Base-by-base conservation (phyloP, 352 stramenopile genomes). In the Halophytophthora batemanensis region DNA sequence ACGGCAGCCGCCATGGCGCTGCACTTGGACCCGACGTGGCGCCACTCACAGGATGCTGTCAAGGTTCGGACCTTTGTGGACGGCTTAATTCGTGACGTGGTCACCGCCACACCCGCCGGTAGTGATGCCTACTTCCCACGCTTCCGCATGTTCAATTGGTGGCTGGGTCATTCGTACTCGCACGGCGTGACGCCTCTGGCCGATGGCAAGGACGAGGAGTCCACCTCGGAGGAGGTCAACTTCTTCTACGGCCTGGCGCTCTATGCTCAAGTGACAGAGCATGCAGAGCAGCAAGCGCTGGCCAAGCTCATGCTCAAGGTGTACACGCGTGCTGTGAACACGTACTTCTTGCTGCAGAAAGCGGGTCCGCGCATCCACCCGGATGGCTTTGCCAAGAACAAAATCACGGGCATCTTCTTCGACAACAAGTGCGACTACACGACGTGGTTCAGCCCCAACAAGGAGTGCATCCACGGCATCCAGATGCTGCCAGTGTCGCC, bases 361-460 rank as follows among this genome's bases (percentile, higher is more conserved):
- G 54, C 50, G 17, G 77, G 70, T 21, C 59, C 63, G 36, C 18
- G 38, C 35, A 70, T 81, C 33, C 77, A 88, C 33, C 77, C 77
- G 10, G 57, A 60, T 3, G 50, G 36, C 18, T 88, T 87, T 45
- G 50, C 64, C 4, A 74, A 71, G 45, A 88, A 88, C 67, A 86
- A 87, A 43, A 74, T 88, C 34, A 86, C 74, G 17, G 77, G 77
- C 14, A 63, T 88, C 22, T 82, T 88, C 40, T 88, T 88, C 50
- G 77, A 87, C 56, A 87, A 87, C 67, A 88, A 88, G 45, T 81
- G 65, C 38, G 77, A 88, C 59, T 88, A 86, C 58, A 53, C 77
- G 12, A 88, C 77, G 35, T 88, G 77, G 77, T 88, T 88, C 57
- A 87, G 73, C 31, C 68, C 77, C 5, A 76, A 82, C 45, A 82